Evolutionary conservation across 78 protist genomes (phyloP).

Genomic region (Chrysochromulina parva): DNA sequence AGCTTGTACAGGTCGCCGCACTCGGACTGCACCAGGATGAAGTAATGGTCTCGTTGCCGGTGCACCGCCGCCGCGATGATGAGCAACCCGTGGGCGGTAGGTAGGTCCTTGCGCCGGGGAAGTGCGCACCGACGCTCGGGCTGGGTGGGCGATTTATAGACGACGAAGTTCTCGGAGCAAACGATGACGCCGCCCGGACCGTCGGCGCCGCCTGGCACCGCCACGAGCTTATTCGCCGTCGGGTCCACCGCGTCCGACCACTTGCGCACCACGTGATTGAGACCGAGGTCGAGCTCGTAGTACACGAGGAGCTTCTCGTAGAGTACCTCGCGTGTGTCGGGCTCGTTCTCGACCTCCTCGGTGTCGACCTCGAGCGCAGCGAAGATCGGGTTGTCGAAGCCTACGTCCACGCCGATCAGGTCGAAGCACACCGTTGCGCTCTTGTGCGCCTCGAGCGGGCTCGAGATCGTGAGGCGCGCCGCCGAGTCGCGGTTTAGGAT

Average conservation of each 20-base stretch:
- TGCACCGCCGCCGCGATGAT: slow-evolving; percentile 48
- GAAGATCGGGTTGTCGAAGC: slow-evolving; percentile 96
- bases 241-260: slow-evolving; percentile 72
- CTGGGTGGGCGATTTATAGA: slow-evolving; percentile 1
- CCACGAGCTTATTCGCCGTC: slow-evolving; percentile 67
- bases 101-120: slow-evolving; percentile 66
- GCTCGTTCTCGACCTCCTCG: slow-evolving; percentile 47
- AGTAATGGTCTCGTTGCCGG: slow-evolving; percentile 67
- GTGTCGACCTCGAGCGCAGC: slow-evolving; percentile 92
- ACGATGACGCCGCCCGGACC: slow-evolving; percentile 96
- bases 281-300: slow-evolving; percentile 97
- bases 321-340: neutral
- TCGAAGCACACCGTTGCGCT: slow-evolving; percentile 52
- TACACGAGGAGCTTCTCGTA: slow-evolving; percentile 72
- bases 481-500: slow-evolving; percentile 87
- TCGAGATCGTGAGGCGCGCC: slow-evolving; percentile 71
- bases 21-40: slow-evolving; percentile 92
- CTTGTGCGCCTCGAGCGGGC: slow-evolving; percentile 97
- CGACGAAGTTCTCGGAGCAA: slow-evolving; percentile 55
- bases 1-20: slow-evolving; percentile 92
- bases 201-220: slow-evolving; percentile 80
- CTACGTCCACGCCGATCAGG: slow-evolving; percentile 93
- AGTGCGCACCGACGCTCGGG: neutral
- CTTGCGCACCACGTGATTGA: slow-evolving; percentile 89
- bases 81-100: slow-evolving; percentile 46